Evolutionary conservation across 208 protist species (phyloP), one percentile per base, ranked within the genome.

Genomic region (Leishmania gerbilli): DNA sequence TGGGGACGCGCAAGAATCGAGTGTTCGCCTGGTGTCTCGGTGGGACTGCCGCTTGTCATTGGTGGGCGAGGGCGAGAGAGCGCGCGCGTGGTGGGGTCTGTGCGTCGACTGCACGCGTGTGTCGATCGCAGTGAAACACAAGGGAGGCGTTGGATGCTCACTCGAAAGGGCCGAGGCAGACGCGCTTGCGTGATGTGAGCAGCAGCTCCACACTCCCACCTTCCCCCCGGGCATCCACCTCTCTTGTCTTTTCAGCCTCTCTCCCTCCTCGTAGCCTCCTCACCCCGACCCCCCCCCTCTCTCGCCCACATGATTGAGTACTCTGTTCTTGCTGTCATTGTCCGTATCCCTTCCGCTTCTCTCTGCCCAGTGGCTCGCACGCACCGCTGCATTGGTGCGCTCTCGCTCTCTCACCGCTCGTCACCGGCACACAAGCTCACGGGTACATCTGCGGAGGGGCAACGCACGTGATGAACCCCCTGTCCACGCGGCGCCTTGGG

Each of bases 401-500:
- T 31, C 13, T 19, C 34, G 11, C 49, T 34, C 27, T 40, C 71
- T 37, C 31, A 6, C 15, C 34, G n/a, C 45, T 31, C 60, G 31
- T n/a, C 15, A 17, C 7, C 51, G 27, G 45, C 51, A 62, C 72
- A 49, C 34, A 3, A 45, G 34, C 31, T 27, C 51, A 17, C 49
- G 27, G 21, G 8, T 6, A 76, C 27, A 27, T 62, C 13, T 47
- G 17, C 45, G 55, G 69, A 15, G 69, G 2, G 7, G 45, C 24
- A 34, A 31, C 40, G 69, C 17, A 47, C 72, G 34, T 45, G 15
- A 83, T 87, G 83, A 67, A 84, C 27, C 80, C 87, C 56, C 90
- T 84, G 1, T 88, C 88, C 40, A 89, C 81, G 19, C 86, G 79
- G 6, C 87, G 87, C 68, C 85, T 92, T 56, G 90, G 91, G 42